Base-by-base conservation (phyloP, 2,329 filamentous ascomycete species). In the Xylaria sp. region DNA sequence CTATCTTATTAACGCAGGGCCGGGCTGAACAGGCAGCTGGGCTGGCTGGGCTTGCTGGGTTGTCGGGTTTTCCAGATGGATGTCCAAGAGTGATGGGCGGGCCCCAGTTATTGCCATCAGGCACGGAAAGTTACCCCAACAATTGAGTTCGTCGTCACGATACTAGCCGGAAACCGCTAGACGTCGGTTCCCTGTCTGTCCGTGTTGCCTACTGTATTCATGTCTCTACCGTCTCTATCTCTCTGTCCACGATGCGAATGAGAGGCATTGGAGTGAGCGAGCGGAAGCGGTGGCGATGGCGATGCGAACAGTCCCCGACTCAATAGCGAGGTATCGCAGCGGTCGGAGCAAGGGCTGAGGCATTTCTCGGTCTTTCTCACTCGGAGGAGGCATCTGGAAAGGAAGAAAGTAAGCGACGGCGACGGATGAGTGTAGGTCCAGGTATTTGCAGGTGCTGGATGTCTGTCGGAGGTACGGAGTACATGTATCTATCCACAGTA, bases 141-240 rank as follows among this genome's bases (percentile, higher is more conserved):
- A 67, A 67, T 67, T 67, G 65, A 66, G 65, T 64, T 63, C 53
- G 57, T 39, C 38, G 41, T 39, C 3, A 26, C 44, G 43, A 57
- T 57, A 49, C 43, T 37, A 50, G 46, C 29, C 16, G 4, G 11
- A 34, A 13, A 34, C 29, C 16, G 29, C 16, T 34, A 34, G 5
- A 34, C 9, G 11, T 34, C 3, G 8, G 11, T 34, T 42, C 44
- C 39, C 49, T 47, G 48, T 24, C 38, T 41, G 53, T 39, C 24
- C 44, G 47, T n/a, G n/a, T n/a, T n/a, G n/a, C n/a, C n/a, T n/a
- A n/a, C n/a, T n/a, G n/a, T n/a, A n/a, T n/a, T n/a, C n/a, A n/a
- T n/a, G n/a, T n/a, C n/a, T n/a, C n/a, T n/a, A n/a, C n/a, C n/a
- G 44, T 18, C 11, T 22, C 40, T 21, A 17, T 29, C 7, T 20